Evolutionary conservation across 1,284 basidiomycete genomes (phyloP).

Genomic region (Pterulicium gracile): DNA sequence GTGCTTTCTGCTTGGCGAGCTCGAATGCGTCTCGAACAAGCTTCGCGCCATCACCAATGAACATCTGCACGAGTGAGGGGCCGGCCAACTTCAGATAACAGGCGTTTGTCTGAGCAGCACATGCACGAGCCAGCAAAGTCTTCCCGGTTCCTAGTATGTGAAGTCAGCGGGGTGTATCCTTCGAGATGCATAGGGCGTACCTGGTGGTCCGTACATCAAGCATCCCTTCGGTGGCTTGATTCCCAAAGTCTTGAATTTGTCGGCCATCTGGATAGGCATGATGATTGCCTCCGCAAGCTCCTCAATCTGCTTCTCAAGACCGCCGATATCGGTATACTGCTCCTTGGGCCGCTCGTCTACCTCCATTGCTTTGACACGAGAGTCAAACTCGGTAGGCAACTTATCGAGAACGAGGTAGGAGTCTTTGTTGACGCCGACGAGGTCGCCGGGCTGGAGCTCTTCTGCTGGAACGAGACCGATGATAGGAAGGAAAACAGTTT

Average conservation of each 20-base stretch:
- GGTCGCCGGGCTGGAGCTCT: constrained; percentile 81
- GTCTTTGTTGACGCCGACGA: constrained; percentile 99
- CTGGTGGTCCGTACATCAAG: constrained; percentile 92
- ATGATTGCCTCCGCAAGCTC: constrained; percentile 96
- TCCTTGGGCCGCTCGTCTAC: constrained; percentile 99
- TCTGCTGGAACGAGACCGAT: constrained; percentile 94
- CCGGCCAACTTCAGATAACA: constrained; percentile 98
- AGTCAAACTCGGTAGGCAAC: constrained; percentile 95
- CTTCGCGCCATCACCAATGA: constrained; percentile 96
- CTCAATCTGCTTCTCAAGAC: constrained; percentile 98
- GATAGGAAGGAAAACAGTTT: constrained; percentile 97
- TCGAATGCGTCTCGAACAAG: constrained; percentile 98
- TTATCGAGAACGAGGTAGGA: constrained; percentile 97
- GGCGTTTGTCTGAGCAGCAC: constrained; percentile 95
- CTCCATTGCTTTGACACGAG: constrained; percentile 99
- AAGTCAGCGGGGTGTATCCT: constrained; percentile 18
- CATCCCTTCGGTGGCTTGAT: constrained; percentile 98
- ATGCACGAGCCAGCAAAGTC: constrained; percentile 94
- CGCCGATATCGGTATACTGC: constrained; percentile 95
- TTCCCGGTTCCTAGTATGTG: constrained; percentile 89
- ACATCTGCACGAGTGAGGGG: constrained; percentile 97
- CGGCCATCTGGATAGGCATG: constrained; percentile 87
- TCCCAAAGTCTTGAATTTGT: constrained; percentile 93
- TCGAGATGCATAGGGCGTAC: constrained; percentile 23
- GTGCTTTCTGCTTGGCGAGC: constrained; percentile 94